Percentiles rank a stretch among this genome's conserved stretches.
Evolutionary conservation across 768 basidiomycete species (phyloP).

Genomic region (Nevesoporus exiguus): DNA sequence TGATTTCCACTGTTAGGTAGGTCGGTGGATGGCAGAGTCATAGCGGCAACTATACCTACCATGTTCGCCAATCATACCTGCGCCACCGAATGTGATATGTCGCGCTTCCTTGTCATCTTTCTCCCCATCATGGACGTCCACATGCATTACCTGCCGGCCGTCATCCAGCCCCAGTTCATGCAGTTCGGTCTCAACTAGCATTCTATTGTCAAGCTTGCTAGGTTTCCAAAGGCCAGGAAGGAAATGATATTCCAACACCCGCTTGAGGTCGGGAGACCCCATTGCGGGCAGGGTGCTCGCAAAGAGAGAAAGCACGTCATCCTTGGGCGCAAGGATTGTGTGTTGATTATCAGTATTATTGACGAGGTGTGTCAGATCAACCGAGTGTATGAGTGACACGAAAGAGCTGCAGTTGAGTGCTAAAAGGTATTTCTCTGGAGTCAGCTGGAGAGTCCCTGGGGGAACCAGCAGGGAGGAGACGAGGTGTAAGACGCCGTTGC

Average conservation of each 20-base stretch:
- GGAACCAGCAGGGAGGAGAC: conserved; percentile 82
- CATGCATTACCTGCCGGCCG: conserved; percentile 64
- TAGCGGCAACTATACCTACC: conserved; percentile 44
- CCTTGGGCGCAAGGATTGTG: conserved; percentile 89
- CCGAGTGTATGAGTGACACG: conserved; percentile 83
- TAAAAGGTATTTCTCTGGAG: conserved; percentile 93
- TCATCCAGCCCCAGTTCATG: conserved; percentile 66
- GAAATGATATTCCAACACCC: conserved; percentile 84
- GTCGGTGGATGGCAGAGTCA: conserved; percentile 3
- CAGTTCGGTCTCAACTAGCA: conserved; percentile 78
- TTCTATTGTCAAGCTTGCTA: conserved; percentile 65
- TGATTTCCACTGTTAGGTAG: conserved; percentile 53
- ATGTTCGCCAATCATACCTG: conserved; percentile 70
- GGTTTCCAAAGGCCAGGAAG: conserved; percentile 75
- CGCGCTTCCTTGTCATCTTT: conserved; percentile 45
- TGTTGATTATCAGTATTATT: conserved; percentile 65
- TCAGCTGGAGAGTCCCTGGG: conserved; percentile 68
- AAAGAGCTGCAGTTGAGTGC: conserved; percentile 90
- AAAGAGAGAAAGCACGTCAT: conserved; percentile 72
- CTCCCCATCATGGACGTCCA: conserved; percentile 56
- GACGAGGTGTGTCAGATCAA: conserved; percentile 65
- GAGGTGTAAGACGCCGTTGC: conserved; percentile 93
- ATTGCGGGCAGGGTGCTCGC: conserved; percentile 54
- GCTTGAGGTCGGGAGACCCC: conserved; percentile 68
- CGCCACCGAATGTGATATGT: conserved; percentile 79